Evolutionary conservation across 2,329 filamentous ascomycete genomes (phyloP).

Genomic region (Byssoonygena ceratinophila): DNA sequence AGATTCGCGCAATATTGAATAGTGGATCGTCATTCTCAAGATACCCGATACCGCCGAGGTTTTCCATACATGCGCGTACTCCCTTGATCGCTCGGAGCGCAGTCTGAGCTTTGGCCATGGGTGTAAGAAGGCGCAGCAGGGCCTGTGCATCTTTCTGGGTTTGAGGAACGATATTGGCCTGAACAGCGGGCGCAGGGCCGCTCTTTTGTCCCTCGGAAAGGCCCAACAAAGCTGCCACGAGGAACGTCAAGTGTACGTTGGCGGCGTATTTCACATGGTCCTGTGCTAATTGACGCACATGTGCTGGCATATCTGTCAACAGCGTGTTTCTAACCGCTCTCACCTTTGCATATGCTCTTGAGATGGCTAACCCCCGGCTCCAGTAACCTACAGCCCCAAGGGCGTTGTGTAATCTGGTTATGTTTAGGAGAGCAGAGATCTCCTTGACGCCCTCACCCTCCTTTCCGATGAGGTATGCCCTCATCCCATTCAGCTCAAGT

Average conservation of each 20-base stretch:
- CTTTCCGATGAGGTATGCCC: constrained; percentile 55
- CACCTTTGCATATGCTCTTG: constrained; percentile 33
- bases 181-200: constrained; percentile 13
- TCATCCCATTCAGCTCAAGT: constrained; percentile 53
- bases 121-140: constrained; percentile 26
- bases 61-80: constrained; percentile 25
- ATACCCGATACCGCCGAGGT: constrained; percentile 26
- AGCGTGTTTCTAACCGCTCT: constrained; percentile 30
- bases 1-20: constrained; percentile 56
- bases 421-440: constrained; percentile 57
- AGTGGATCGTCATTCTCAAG: constrained; percentile 41
- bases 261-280: constrained; percentile 32
- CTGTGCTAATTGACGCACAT: constrained; percentile 31
- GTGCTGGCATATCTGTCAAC: constrained; percentile 33
- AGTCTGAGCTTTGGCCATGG: constrained; percentile 27
- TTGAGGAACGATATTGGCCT: constrained; percentile 19
- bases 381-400: constrained; percentile 30
- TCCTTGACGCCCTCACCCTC: constrained; percentile 58
- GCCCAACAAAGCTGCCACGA: constrained; percentile 29
- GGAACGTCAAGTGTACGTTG: constrained; percentile 30
- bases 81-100: constrained; percentile 20
- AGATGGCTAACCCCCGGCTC: constrained; percentile 33
- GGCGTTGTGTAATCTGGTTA: constrained; percentile 44
- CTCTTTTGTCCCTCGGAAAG: constrained; percentile 24
- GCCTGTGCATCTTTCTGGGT: constrained; percentile 17